These are phyloP conservation scores for Wickerhamomyces silvicola DNA, from an alignment of 805 yeast species.

Conservation along the genomic window DNA sequence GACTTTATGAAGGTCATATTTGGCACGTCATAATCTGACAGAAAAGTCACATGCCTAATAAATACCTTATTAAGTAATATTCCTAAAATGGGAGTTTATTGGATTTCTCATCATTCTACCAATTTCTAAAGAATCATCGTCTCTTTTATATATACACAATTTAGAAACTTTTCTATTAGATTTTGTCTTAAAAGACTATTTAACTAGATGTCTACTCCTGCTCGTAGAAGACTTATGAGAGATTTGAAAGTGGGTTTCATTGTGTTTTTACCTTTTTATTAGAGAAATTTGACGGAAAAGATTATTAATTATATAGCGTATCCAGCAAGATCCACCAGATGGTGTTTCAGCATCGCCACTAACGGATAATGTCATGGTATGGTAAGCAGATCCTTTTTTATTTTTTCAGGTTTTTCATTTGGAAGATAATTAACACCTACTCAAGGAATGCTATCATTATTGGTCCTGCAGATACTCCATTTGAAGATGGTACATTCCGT, in stretches of 20 bases:
- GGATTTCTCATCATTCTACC: too few relatives aligned
- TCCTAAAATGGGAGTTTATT: too few relatives aligned
- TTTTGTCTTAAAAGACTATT: too few relatives aligned
- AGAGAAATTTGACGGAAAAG: constrained; percentile 97
- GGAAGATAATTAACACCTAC: constrained; percentile 10
- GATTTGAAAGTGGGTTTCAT: constrained; percentile 82
- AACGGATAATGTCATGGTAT: constrained; percentile 94
- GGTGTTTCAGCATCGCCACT: constrained; percentile 97
- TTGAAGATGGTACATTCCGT: constrained; percentile 95
- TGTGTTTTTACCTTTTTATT: constrained; percentile 99
- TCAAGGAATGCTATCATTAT: constrained; percentile 85
- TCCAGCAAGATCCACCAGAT: constrained; percentile 97
- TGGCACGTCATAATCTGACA: too few relatives aligned
- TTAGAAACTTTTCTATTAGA: too few relatives aligned
- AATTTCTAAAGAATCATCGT: too few relatives aligned
- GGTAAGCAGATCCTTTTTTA: constrained; percentile 33
- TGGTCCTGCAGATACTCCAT: constrained; percentile 96
- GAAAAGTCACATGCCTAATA: too few relatives aligned
- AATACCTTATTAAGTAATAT: too few relatives aligned
- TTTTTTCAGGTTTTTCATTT: constrained; percentile 2
- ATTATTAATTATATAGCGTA: constrained; percentile 67
- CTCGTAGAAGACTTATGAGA: constrained; percentile 98
- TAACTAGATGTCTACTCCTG: constrained; percentile 95
- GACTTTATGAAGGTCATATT: too few relatives aligned
- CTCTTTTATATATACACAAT: too few relatives aligned